phyloP scores from a whole-genome alignment of 768 basidiomycete species.

The Piloderma croceum region DNA sequence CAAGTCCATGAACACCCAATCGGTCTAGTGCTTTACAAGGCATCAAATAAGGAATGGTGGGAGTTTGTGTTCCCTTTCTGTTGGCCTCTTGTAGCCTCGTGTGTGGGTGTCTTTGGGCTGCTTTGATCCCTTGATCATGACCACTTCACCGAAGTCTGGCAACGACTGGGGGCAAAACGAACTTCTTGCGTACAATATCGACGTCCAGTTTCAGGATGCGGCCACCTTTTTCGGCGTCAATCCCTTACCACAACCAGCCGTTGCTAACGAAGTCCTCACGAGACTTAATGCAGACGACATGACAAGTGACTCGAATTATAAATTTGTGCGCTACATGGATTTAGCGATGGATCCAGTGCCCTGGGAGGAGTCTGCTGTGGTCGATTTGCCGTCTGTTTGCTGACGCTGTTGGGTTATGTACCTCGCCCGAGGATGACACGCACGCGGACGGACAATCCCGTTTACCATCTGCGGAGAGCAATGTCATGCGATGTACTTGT shows the following conservation, averaged over 20 bases:
- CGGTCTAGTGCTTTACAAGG: too few relatives aligned
- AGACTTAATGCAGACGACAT: conserved; percentile 1
- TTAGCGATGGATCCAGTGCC: conserved; percentile 7
- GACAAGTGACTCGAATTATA: conserved; percentile 3
- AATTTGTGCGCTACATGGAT: conserved; percentile 9
- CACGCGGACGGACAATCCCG: conserved; percentile 6
- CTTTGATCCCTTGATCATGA: too few relatives aligned
- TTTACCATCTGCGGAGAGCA: conserved; percentile 9
- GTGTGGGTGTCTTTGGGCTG: too few relatives aligned
- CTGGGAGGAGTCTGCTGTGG: conserved; percentile 9
- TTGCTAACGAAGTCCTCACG: conserved; percentile 7
- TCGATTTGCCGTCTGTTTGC: conserved; percentile 10
- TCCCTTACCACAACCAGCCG: neutral
- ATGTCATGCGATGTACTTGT: conserved; percentile 6
- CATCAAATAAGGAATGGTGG: too few relatives aligned
- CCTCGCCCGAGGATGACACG: neutral
- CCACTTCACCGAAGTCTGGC: conserved; percentile 6
- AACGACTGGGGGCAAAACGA: conserved; percentile 45
- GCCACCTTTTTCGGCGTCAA: conserved; percentile 7
- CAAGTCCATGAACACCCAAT: too few relatives aligned
- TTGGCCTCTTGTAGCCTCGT: too few relatives aligned
- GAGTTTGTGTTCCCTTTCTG: too few relatives aligned
- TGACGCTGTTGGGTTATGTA: conserved; percentile 9
- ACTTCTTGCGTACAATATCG: conserved; percentile 92
- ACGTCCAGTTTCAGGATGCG: conserved; percentile 29